Base-by-base conservation (phyloP, 768 basidiomycete genomes). In the Punctularia strigosozonata region DNA sequence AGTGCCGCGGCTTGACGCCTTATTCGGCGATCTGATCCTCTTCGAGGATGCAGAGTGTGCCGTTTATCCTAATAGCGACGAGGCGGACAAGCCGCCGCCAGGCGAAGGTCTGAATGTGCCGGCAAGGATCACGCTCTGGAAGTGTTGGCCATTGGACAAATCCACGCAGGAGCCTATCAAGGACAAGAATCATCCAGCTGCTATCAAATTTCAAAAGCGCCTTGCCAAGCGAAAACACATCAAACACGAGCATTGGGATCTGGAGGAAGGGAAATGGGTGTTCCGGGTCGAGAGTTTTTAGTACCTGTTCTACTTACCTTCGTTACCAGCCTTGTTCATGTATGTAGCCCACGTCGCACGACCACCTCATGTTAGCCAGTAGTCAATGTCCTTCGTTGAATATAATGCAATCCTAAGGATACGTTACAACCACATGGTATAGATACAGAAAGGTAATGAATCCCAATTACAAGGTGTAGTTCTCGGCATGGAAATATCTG, bases 261-360 rank as follows among this genome's bases (percentile, higher is more conserved):
- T 77, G 39, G 66, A 66, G 49, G 76, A 78, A 50, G 95, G 95
- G 37, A 80, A 73, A 59, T 97, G 94, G 94, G 82, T 77, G 36
- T 98, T 99, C 62, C 77, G 69, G 22, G 95, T 98, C 45, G 80
- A 90, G 54, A 89, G 94, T 63, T 99, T 97, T 66, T 88, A 71
- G 42, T 21, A n/a, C n/a, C n/a, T n/a, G n/a, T n/a, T n/a, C 38
- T 34, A 18, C 13, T 39, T 20, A 34, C 21, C 25, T 37, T 41
- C 28, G 25, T 41, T 39, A 30, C n/a, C n/a, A n/a, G n/a, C n/a
- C n/a, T n/a, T n/a, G n/a, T n/a, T n/a, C n/a, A n/a, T n/a, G n/a
- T n/a, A n/a, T n/a, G n/a, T n/a, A n/a, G n/a, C n/a, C n/a, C n/a
- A n/a, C n/a, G n/a, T n/a, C n/a, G n/a, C n/a, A n/a, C n/a, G n/a